Evolutionary conservation across 345 rosid species (phyloP), one percentile per base, ranked within the genome.

Genomic region (Clausena lansium): DNA sequence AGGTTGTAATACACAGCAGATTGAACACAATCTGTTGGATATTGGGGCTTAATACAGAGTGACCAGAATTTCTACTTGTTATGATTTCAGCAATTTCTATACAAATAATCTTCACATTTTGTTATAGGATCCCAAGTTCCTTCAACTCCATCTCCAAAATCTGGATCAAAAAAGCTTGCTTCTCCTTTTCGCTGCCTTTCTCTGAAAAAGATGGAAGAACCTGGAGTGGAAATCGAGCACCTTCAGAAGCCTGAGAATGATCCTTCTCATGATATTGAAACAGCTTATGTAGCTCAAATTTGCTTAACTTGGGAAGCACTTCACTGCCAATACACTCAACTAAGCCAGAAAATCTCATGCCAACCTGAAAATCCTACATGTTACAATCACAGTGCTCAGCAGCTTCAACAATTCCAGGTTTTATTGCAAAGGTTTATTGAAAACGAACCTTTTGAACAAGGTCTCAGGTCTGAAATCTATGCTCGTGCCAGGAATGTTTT

Each of bases 251-350:
- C 86, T 6, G 85, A 80, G 70, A 36, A 67, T 24, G 85, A 89
- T 50, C 87, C 91, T 45, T 90, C 81, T 79, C 93, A 84, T 54
- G 98, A 94, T 85, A 84, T 96, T 54, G 99, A 96, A 81, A 86
- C 80, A 50, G 95, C 98, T 5, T 96, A 96, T 79, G 93, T 96
- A 63, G 98, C 93, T 85, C 99, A 94, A n/a, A 78, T 91, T 78
- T 94, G 98, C 89, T 87, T 96, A 83, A 89, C 98, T 24, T 96
- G 98, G 99, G 99, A 96, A 86, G 95, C 96, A 35, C 93, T 96
- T 79, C 99, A 96, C 69, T 91, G 98, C 82, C 99, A 94, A 47
- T 94, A 92, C 81, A 84, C 95, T 24, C 98, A 92, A 77, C 85
- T 96, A 71, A 78, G 86, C 82, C 97, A 89, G 76, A 81, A 88